These are phyloP conservation scores for Pseudomonodictys pantanalensis DNA, from an alignment of 495 filamentous ascomycete species.

Conservation along the genomic window DNA sequence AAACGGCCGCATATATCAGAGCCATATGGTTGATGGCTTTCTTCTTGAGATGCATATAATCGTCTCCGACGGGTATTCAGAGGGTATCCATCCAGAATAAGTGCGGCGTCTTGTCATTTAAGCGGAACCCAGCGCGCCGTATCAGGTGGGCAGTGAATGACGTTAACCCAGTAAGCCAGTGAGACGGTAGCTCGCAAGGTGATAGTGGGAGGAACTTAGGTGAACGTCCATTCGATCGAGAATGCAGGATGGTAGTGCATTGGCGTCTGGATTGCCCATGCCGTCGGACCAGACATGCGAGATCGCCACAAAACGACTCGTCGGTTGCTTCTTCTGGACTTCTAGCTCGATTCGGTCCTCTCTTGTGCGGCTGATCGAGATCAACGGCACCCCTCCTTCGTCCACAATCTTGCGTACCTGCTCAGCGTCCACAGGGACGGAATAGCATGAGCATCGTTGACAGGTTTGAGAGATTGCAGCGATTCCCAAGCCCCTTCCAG, in stretches of 20 bases:
- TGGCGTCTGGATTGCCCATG: conserved; percentile 12
- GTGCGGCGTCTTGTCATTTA: neutral
- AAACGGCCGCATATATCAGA: conserved; percentile 12
- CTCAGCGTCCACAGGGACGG: too few species aligned
- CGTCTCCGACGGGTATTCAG: conserved; percentile 13
- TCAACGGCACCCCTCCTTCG: neutral
- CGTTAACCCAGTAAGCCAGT: neutral
- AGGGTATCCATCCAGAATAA: conserved; percentile 32
- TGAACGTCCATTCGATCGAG: neutral
- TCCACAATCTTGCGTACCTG: neutral
- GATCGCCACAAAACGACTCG: conserved; percentile 6
- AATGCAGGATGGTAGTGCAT: conserved; percentile 9
- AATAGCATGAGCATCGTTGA: too few species aligned
- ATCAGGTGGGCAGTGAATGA: neutral
- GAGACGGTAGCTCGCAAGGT: too few species aligned
- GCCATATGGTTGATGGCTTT: conserved; percentile 21
- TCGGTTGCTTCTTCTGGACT: neutral
- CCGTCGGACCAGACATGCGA: conserved; percentile 24
- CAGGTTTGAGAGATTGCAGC: too few species aligned
- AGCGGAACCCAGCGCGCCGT: neutral
- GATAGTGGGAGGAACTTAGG: conserved; percentile 4
- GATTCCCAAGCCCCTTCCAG: too few species aligned
- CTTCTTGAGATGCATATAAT: neutral
- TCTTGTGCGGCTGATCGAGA: neutral
- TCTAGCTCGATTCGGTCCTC: neutral